These are phyloP conservation scores for Lentinula boryana DNA, from an alignment of 768 basidiomycete genomes.

Conservation along the genomic window DNA sequence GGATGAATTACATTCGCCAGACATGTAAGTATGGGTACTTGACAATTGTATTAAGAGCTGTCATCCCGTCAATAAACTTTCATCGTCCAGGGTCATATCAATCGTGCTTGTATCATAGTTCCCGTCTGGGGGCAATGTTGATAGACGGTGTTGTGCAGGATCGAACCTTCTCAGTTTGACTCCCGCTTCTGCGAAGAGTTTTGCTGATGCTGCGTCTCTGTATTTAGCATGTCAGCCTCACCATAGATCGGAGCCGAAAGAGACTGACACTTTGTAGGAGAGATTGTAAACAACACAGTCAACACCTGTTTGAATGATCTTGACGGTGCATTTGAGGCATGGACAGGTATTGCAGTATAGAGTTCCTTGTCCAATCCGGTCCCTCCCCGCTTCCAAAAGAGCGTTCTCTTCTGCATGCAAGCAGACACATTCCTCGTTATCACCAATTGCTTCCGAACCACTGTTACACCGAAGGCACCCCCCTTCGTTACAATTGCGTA, in stretches of 20 bases:
- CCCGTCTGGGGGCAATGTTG: conserved; percentile 19
- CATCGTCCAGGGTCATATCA: not conserved
- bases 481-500: conserved; percentile 87
- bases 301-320: conserved; percentile 94
- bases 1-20: not conserved
- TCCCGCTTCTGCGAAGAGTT: conserved; percentile 73
- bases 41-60: not conserved
- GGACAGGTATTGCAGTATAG: conserved; percentile 99
- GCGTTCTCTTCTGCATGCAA: conserved; percentile 99
- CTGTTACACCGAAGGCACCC: conserved; percentile 83
- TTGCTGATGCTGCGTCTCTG: conserved; percentile 80
- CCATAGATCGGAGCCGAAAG: not conserved
- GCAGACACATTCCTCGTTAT: conserved; percentile 79
- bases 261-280: conserved; percentile 86
- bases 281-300: conserved; percentile 91
- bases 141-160: conserved; percentile 26
- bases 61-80: not conserved
- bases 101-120: conserved; percentile 9
- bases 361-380: conserved; percentile 77
- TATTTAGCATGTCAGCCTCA: not conserved
- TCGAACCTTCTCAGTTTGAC: conserved; percentile 74
- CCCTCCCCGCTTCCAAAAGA: conserved; percentile 87
- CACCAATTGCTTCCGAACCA: conserved; percentile 33
- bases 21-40: not conserved
- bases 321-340: conserved; percentile 93